Percentiles rank a stretch among this genome's conserved stretches.
Evolutionary conservation across 208 protist species (phyloP).

Genomic region (Trypanosoma avium): DNA sequence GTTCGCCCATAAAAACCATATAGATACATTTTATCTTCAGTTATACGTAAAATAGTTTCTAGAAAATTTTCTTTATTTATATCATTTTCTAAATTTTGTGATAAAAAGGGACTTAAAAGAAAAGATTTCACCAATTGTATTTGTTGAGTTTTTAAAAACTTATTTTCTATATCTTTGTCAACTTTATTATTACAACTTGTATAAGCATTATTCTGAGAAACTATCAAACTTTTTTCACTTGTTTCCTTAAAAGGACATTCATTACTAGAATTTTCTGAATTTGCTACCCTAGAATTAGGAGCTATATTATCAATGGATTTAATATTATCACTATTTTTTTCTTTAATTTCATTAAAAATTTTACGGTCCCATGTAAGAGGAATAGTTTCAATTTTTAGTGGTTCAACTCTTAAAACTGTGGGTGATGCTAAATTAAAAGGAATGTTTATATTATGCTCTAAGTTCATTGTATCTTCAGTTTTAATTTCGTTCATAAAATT

Average conservation of each 20-base stretch:
- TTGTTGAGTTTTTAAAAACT: neutral
- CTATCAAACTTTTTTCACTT: too few relatives aligned
- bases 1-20: constrained; percentile 27
- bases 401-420: neutral
- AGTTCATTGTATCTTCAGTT: neutral
- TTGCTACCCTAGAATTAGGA: too few relatives aligned
- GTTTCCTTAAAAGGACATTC: too few relatives aligned
- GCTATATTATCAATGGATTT: too few relatives aligned
- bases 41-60: constrained; percentile 24
- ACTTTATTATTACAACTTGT: too few relatives aligned
- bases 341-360: neutral
- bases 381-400: neutral
- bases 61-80: constrained; percentile 5
- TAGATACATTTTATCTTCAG: constrained; percentile 31
- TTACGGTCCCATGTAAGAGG: neutral
- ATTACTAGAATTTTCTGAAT: too few relatives aligned
- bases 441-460: neutral
- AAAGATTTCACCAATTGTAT: constrained; percentile 8
- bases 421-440: neutral
- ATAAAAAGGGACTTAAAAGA: constrained; percentile 15
- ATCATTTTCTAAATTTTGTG: neutral
- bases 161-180: neutral
- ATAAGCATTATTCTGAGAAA: too few relatives aligned
- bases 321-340: neutral
- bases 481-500: neutral